Evolutionary conservation across 1,139 yeast genomes (phyloP).

Genomic region (Candida frijolesensis): DNA sequence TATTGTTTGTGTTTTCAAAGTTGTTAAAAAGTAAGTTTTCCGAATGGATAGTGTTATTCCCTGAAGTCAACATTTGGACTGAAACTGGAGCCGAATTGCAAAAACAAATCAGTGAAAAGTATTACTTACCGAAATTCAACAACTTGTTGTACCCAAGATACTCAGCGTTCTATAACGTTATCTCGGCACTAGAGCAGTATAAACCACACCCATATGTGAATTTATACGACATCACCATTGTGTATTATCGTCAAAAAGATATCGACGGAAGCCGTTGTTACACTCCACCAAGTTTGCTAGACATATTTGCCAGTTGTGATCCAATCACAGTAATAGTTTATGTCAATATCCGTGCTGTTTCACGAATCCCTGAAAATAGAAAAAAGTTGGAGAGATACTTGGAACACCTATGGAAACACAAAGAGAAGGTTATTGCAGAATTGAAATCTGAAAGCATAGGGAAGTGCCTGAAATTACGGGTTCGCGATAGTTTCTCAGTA

Average conservation of each 20-base stretch:
- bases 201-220: slow-evolving; percentile 28
- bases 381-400: slow-evolving; percentile 67
- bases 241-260: slow-evolving; percentile 33
- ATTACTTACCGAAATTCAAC: slow-evolving; percentile 52
- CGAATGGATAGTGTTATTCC: slow-evolving; percentile 65
- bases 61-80: slow-evolving; percentile 72
- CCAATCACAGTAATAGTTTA: slow-evolving; percentile 51
- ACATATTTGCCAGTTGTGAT: slow-evolving; percentile 48
- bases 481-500: slow-evolving; percentile 2
- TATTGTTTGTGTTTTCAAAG: slow-evolving; percentile 25
- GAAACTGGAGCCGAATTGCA: slow-evolving; percentile 49
- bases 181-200: slow-evolving; percentile 20
- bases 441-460: slow-evolving; percentile 11
- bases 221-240: slow-evolving; percentile 56
- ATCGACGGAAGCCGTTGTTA: slow-evolving; percentile 11
- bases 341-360: slow-evolving; percentile 47
- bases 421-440: slow-evolving; percentile 44
- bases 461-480: background rate
- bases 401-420: slow-evolving; percentile 70
- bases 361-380: slow-evolving; percentile 54
- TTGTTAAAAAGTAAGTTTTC: slow-evolving; percentile 31
- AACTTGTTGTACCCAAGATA: slow-evolving; percentile 70
- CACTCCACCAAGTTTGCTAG: slow-evolving; percentile 55
- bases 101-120: slow-evolving; percentile 50
- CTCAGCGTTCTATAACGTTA: slow-evolving; percentile 50